Evolutionary conservation across 2,329 filamentous ascomycete species (phyloP), one percentile per base, ranked within the genome.

Genomic region (Fusarium sp.): DNA sequence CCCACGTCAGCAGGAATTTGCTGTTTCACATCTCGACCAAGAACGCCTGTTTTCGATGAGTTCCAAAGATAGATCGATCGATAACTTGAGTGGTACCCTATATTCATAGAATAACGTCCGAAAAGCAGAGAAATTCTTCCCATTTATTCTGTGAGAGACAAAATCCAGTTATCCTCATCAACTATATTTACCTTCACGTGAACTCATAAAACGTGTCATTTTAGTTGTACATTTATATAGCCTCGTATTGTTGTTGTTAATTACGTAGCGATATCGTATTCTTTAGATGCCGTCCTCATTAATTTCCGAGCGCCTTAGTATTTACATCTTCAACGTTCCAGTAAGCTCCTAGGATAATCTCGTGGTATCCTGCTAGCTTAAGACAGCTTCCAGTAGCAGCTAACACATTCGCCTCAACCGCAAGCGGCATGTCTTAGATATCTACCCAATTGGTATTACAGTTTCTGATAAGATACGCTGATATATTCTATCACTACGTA

Each of bases 11-110:
- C 19, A 47, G 41, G 52, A 65, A 64, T 59, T 41, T 20, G 22
- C 14, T 65, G 60, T 65, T 59, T 64, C 60, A 65, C 46, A 30
- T 43, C 26, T 17, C 15, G 33, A 28, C 13, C 14, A 28, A 17
- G 22, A 33, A 5, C n/a, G 11, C 22, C 32, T 30, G 28, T 19
- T 56, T 58, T 17, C 41, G 28, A 58, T 6, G 17, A 35, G 7
- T n/a, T 35, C 17, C 15, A 35, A 17, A n/a, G 7, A n/a, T 35
- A n/a, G 7, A 17, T 9, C 14, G 10, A 15, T 33, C 17, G 8
- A 19, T 37, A 1, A 37, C 17, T 37, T 7, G 11, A 7, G 9
- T 10, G 8, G 8, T 37, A 37, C 35, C 35, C 35, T 37, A 19
- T n/a, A 19, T 19, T 17, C 17, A 10, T 19, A 5, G 35, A 37